Evolutionary conservation across 495 filamentous ascomycete species (phyloP), one percentile per base, ranked within the genome.

Genomic region (Darksidea phi): DNA sequence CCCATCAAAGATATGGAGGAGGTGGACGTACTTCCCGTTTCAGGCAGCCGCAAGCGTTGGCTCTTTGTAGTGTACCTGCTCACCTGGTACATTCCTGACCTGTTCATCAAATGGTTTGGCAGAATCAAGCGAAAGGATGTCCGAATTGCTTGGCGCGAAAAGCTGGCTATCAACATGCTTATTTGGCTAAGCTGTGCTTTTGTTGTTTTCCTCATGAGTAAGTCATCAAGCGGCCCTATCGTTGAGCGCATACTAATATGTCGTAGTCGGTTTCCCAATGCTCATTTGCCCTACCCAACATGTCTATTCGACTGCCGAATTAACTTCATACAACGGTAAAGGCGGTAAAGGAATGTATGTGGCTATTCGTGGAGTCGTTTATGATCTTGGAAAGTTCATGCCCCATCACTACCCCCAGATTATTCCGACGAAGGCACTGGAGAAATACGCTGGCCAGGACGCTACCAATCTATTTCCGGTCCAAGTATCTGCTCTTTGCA

Each of bases 151-250:
- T 98, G 94, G 94, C 83, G 94, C 60, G 94, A 98, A 72, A 98
- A 98, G 79, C 74, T 97, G 56, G 94, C 94, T 34, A 99, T 99
- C 81, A 99, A 99, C 78, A 74, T 97, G 64, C 82, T 97, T 73
- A 99, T 99, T 70, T 99, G 94, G 94, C 81, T 93, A 61, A 80
- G 79, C 67, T 97, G 94, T 74, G 76, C 76, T 47, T 76, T 88
- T 64, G 84, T 89, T 2, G 80, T 88, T 46, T 99, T 97, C 80
- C 89, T 99, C 80, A 76, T 76, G 70, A 61, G 57, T 70, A 57
- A 66, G 57, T 66, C 15, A 20, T 10, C 6, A 5, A 12, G 6
- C 20, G 28, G 10, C 41, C 17, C 34, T 11, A 2, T 10, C 18
- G 17, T 18, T 23, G 84, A 88, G 70, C n/a, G 12, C 7, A 21